Evolutionary conservation across 768 basidiomycete species (phyloP).

Genomic region (Tephrocybe sp.): DNA sequence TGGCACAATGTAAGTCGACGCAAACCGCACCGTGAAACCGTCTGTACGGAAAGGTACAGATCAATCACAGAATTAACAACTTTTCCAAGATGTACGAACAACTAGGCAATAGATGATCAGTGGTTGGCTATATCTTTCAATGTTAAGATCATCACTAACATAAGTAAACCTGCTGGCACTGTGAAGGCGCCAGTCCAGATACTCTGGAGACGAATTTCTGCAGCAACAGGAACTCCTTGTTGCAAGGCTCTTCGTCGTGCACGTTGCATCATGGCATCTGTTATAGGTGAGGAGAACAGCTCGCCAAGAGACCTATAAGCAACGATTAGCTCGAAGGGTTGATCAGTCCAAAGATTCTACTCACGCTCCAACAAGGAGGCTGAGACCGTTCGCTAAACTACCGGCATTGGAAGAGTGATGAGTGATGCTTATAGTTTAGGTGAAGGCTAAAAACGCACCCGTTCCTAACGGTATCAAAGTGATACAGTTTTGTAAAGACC

Average conservation of each 20-base stretch:
- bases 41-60: conserved; percentile 23
- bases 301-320: conserved; percentile 28
- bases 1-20: conserved; percentile 31
- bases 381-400: conserved; percentile 35
- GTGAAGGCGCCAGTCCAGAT: conserved; percentile 37
- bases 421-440: background rate
- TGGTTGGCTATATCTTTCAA: background rate
- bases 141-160: conserved; percentile 21
- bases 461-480: conserved; percentile 35
- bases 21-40: conserved; percentile 32
- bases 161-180: conserved; percentile 31
- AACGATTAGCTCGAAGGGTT: background rate
- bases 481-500: conserved; percentile 34
- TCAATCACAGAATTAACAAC: background rate
- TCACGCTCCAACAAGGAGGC: conserved; percentile 33
- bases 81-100: conserved; percentile 4
- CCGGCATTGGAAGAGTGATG: background rate
- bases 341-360: conserved; percentile 9
- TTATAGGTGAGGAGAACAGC: conserved; percentile 33
- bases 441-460: conserved; percentile 21
- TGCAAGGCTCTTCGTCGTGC: conserved; percentile 26
- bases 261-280: conserved; percentile 33
- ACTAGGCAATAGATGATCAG: background rate
- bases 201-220: conserved; percentile 34
- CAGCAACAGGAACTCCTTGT: conserved; percentile 22